Evolutionary conservation across 345 rosid genomes (phyloP).

Genomic region (Arabis hirsuta): DNA sequence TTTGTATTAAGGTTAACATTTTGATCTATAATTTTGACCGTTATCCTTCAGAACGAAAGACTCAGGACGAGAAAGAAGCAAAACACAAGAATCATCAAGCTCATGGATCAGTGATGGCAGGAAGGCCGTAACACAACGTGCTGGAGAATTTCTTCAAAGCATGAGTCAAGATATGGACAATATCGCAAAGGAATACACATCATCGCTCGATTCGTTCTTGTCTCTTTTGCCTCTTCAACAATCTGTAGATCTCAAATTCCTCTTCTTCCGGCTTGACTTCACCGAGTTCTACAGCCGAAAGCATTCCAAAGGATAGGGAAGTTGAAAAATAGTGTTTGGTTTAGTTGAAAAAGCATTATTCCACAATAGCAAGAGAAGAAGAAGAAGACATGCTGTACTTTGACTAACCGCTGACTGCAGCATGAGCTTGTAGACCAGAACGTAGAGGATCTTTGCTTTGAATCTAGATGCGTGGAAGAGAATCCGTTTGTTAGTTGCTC

Average conservation of each 20-base stretch:
- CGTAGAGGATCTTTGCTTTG: conserved; percentile 30
- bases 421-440: conserved; percentile 27
- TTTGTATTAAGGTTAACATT: conserved; percentile 13
- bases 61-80: conserved; percentile 59
- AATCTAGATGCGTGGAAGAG: conserved; percentile 36
- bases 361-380: conserved; percentile 35
- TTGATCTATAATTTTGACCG: not conserved
- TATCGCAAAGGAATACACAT: conserved; percentile 70
- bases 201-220: conserved; percentile 79
- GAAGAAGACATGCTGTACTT: conserved; percentile 28
- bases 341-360: conserved; percentile 34
- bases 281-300: conserved; percentile 85
- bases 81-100: conserved; percentile 55
- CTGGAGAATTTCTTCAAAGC: conserved; percentile 84
- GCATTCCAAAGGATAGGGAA: conserved; percentile 52
- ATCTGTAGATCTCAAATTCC: conserved; percentile 90
- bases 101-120: conserved; percentile 83
- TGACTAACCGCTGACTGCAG: conserved; percentile 44
- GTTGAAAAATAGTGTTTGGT: conserved; percentile 22
- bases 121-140: conserved; percentile 84
- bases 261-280: conserved; percentile 92
- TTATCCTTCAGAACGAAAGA: conserved; percentile 56
- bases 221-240: conserved; percentile 87
- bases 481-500: conserved; percentile 25
- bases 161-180: conserved; percentile 82